Conservation (phyloP, 495 filamentous ascomycete species). For the Staphylotrichum longicolle region DNA sequence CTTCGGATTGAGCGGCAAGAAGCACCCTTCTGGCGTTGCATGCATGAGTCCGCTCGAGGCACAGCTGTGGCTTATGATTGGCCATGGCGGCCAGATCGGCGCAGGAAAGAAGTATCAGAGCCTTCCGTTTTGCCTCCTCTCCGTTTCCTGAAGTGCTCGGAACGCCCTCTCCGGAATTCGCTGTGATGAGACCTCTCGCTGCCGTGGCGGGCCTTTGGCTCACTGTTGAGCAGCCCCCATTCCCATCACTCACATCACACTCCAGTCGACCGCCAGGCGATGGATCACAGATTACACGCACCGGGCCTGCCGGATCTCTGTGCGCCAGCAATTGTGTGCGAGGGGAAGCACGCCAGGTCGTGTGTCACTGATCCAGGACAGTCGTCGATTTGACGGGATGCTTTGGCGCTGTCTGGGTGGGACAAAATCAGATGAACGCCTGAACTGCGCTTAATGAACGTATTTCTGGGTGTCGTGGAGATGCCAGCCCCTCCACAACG, state of each 20-base stretch:
- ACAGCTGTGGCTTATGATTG: background rate
- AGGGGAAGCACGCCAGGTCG: too few species aligned
- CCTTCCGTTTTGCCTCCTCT: background rate
- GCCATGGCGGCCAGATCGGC: background rate
- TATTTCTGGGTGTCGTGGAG: too few species aligned
- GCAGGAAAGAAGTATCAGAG: too few species aligned
- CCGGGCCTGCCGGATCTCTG: too few species aligned
- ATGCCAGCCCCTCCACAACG: too few species aligned
- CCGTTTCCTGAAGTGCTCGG: background rate
- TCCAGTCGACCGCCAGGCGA: background rate
- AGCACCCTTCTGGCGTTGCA: background rate
- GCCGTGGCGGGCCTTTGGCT: background rate
- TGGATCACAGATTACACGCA: background rate
- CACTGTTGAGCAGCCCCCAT: background rate
- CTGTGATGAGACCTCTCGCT: constrained; percentile 1
- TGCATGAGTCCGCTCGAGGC: background rate
- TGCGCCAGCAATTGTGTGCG: too few species aligned
- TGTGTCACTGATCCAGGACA: too few species aligned
- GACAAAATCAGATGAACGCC: too few species aligned
- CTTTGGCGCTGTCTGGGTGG: too few species aligned
- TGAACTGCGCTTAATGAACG: background rate
- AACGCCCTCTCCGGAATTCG: background rate
- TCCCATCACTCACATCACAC: background rate
- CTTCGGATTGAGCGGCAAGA: too few species aligned
- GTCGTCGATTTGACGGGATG: too few species aligned